Conservation (phyloP, 768 basidiomycete genomes). For the Naematelia aurantialba region DNA sequence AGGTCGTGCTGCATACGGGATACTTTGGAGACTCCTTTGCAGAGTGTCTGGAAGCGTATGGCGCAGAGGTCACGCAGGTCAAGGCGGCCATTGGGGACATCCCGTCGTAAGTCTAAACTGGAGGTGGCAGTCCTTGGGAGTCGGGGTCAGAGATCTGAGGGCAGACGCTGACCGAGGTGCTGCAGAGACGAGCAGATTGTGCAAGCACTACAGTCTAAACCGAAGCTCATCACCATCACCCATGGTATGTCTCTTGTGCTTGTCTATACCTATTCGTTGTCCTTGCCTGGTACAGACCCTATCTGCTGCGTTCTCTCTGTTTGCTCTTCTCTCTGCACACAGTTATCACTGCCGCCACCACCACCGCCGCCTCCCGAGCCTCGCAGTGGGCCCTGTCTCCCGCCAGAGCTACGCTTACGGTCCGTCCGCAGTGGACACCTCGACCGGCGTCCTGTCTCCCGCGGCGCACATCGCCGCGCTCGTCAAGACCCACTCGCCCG, state of each 20-base stretch:
- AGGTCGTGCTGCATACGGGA: slow-evolving; percentile 75
- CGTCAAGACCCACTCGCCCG: slow-evolving; percentile 72
- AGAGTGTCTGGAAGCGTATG: slow-evolving; percentile 83
- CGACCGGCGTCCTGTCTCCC: slow-evolving; percentile 74
- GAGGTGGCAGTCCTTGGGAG: too few relatives aligned
- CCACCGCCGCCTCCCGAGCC: too few relatives aligned
- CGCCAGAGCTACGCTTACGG: too few relatives aligned
- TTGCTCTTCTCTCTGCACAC: too few relatives aligned
- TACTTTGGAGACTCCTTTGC: slow-evolving; percentile 92
- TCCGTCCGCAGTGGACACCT: slow-evolving; percentile 41
- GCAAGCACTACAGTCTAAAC: slow-evolving; percentile 65
- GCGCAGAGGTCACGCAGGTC: slow-evolving; percentile 78
- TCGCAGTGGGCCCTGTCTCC: too few relatives aligned
- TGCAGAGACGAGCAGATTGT: slow-evolving; percentile 45
- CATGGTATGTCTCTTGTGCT: slow-evolving; percentile 60
- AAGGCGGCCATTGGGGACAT: slow-evolving; percentile 77
- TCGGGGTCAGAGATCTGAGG: too few relatives aligned
- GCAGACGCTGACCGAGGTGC: neutral
- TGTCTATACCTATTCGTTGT: too few relatives aligned
- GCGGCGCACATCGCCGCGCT: slow-evolving; percentile 70
- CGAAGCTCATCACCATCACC: slow-evolving; percentile 86
- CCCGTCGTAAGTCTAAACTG: slow-evolving; percentile 53
- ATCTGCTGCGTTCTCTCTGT: too few relatives aligned
- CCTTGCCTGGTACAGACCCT: neutral
- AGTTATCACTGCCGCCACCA: too few relatives aligned